Evolutionary conservation across 495 filamentous ascomycete species (phyloP), one percentile per base, ranked within the genome.

Genomic region (Penicillium silybi): DNA sequence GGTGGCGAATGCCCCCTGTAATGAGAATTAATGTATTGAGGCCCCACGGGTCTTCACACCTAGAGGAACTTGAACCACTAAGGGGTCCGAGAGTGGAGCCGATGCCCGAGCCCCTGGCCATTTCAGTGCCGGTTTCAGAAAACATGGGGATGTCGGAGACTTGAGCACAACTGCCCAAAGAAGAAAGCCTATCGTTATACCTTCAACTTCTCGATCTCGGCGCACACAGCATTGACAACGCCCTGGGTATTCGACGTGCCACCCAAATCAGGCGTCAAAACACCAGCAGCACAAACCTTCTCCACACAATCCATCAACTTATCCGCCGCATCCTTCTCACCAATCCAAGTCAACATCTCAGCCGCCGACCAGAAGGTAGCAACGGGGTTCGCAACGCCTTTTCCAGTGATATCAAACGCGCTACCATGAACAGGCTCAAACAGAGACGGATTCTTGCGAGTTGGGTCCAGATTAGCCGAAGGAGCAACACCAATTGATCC

Each of bases 381-480:
- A 1, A 87, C 74, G 0, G 85, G 84, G 56, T 88, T 88, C 22
- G 85, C 85, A 40, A 69, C 38, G 0, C 82, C 83, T 59, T 85
- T 83, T 0, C 85, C 85, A 4, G 80, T 81, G 29, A 88, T 85
- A 61, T 87, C 85, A 22, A 83, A 83, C 2, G 81, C 80, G 26
- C 71, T 76, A 0, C 81, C 81, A 56, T 84, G 81, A 16, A 84
- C 81, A 8, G 80, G 80, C 65, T 85, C 81, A 52, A 85, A 85
- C 64, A 85, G 73, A 29, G 72, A 78, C 0, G 81, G 81, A 48
- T 75, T 74, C 56, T 72, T 56, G 17, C 81, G 60, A 15, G 77
- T 83, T 1, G 81, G 80, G 55, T 84, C 81, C 10, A 85, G 63
- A 52, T 85, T 84, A 37, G 71, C 75, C 1, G 74, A 76, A 6